These are phyloP conservation scores for Phytophthora aleatoria DNA, from an alignment of 352 stramenopile species.

Conservation along the genomic window DNA sequence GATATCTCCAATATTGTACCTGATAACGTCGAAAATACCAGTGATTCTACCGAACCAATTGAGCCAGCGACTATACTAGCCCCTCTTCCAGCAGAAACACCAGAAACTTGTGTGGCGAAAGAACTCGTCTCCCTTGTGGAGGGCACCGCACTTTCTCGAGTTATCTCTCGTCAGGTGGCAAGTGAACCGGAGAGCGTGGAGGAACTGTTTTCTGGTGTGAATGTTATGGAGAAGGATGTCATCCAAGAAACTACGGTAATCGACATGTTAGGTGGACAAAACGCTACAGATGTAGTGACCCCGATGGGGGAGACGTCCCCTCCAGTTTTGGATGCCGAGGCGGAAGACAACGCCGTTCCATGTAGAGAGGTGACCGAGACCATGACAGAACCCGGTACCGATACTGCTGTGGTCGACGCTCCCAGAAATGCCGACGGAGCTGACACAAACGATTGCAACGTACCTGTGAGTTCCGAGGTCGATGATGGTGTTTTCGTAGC, in stretches of 20 bases:
- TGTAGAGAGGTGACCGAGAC: background rate
- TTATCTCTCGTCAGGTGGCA: background rate
- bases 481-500: background rate
- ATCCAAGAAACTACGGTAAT: background rate
- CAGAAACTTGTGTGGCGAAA: conserved; percentile 12
- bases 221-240: background rate
- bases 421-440: no score
- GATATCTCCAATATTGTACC: background rate
- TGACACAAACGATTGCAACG: background rate
- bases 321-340: background rate
- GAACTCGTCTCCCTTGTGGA: conserved; percentile 17
- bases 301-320: background rate
- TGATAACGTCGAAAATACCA: background rate
- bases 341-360: background rate
- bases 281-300: background rate
- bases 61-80: background rate
- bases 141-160: conserved; percentile 5
- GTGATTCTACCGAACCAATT: background rate
- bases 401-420: background rate
- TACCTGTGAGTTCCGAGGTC: background rate
- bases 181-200: conserved; percentile 7
- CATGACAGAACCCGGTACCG: background rate
- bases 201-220: background rate
- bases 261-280: background rate
- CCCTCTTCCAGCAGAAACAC: background rate